Conservation (phyloP, 202 grass and related monocot genomes). For the Carex arenaria region DNA sequence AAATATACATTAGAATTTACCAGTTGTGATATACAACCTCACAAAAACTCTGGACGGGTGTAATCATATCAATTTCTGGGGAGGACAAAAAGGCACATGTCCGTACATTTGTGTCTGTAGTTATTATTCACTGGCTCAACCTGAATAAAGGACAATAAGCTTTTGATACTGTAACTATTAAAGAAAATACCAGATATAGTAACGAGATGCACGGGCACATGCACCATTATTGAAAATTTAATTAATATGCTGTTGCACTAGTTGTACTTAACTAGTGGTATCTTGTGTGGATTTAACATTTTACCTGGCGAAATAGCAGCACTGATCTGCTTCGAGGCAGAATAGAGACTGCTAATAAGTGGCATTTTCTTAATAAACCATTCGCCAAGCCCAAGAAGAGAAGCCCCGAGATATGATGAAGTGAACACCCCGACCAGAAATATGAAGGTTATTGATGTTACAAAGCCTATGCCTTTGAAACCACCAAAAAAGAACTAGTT, state of each 20-base stretch:
- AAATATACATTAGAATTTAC: background rate
- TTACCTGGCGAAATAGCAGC: conserved; percentile 66
- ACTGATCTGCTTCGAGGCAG: conserved; percentile 74
- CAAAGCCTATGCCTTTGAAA: conserved; percentile 48
- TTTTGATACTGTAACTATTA: background rate
- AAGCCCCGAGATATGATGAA: conserved; percentile 60
- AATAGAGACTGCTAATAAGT: conserved; percentile 58
- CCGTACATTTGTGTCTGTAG: background rate
- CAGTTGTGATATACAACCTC: background rate
- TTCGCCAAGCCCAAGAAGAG: conserved; percentile 62
- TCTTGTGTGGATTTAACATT: background rate
- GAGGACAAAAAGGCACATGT: background rate
- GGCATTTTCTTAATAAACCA: conserved; percentile 73
- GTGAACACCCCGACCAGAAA: conserved; percentile 65
- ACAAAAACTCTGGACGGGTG: background rate
- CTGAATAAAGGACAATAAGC: background rate
- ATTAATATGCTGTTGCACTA: background rate
- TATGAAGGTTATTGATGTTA: conserved; percentile 67
- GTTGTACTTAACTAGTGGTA: background rate
- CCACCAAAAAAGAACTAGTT: background rate
- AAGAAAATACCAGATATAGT: background rate
- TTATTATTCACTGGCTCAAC: background rate
- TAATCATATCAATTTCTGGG: background rate
- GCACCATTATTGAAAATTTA: background rate
- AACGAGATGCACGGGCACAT: background rate